Base-by-base conservation (phyloP, 305 asterid genomes). In the Nicotiana rustica region DNA sequence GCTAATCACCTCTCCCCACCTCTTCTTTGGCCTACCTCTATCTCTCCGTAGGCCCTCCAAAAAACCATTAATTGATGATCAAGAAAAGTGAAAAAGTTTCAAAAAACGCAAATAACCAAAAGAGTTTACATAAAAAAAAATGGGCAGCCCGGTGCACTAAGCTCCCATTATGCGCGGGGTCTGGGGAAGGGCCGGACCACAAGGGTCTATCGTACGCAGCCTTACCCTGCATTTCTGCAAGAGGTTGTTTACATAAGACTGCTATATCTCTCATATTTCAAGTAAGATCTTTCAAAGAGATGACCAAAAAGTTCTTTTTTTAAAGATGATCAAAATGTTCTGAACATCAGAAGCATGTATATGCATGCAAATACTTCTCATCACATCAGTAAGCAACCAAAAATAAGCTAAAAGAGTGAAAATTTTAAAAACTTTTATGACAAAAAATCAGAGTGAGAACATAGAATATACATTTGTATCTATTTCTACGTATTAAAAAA, bases 371-470 rank as follows among this genome's bases (percentile, higher is more conserved):
- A 52, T 64, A 75, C 80, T 14, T 41, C 80, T 75, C 8, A 75
- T 29, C 80, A 7, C 80, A 75, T 75, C 80, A 75, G 80, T 4
- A 75, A 49, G 57, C 57, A 49, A 49, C 13, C 57, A 10, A 49
- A 73, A 29, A 75, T 8, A 68, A 36, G 52, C n/a, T 68, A 36
- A 17, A 68, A 17, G 57, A 12, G 17, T 68, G 17, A 19, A 17
- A 68, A 36, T 36, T 68, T 67, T 49, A 31, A 33, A 15, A 5
- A 67, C 47, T 33, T 15, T 44, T 3, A 67, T 31, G 31, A 36
- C n/a, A 67, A 15, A 67, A 68, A 25, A 68, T 36, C n/a, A 17
- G 9, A n/a, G 15, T 35, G 76, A 68, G 55, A 17, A n/a, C 55
- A 17, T 31, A 47, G 15, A 36, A 17, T 68, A 36, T 68, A 36